phyloP scores from a whole-genome alignment of 371 early-diverging fungal species.

The Funneliformis caledonium region DNA sequence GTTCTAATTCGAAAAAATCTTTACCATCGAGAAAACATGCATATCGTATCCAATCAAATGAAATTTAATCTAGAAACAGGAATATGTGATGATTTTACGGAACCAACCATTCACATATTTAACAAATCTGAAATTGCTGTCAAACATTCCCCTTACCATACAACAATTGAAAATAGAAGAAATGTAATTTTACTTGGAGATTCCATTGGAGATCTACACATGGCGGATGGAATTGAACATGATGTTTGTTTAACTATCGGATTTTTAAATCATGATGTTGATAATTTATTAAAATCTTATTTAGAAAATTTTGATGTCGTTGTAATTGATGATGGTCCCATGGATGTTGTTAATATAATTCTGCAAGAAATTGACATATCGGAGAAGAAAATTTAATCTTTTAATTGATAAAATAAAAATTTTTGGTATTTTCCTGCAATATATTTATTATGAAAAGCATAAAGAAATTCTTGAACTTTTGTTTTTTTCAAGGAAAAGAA shows the following conservation, averaged over 20 bases:
- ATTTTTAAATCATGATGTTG: slow-evolving; percentile 71
- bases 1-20: slow-evolving; percentile 52
- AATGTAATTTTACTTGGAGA: slow-evolving; percentile 78
- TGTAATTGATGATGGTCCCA: slow-evolving; percentile 63
- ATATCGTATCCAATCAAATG: slow-evolving; percentile 79
- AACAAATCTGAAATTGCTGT: slow-evolving; percentile 75
- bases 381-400: no score
- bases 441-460: neutral
- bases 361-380: neutral
- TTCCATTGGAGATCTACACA: slow-evolving; percentile 74
- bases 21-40: slow-evolving; percentile 58
- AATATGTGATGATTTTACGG: slow-evolving; percentile 60
- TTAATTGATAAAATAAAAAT: no score
- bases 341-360: slow-evolving; percentile 53
- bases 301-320: slow-evolving; percentile 72
- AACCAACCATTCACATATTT: slow-evolving; percentile 74
- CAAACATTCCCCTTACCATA: slow-evolving; percentile 52
- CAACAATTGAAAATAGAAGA: slow-evolving; percentile 47
- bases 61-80: slow-evolving; percentile 57
- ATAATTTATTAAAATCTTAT: slow-evolving; percentile 56
- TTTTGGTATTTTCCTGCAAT: no score
- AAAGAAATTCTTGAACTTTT: neutral
- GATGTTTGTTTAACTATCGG: slow-evolving; percentile 68
- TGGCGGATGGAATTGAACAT: slow-evolving; percentile 67
- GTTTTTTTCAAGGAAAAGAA: neutral